Base-by-base conservation (phyloP, 2,329 filamentous ascomycete species). In the Alternaria conjuncta region DNA sequence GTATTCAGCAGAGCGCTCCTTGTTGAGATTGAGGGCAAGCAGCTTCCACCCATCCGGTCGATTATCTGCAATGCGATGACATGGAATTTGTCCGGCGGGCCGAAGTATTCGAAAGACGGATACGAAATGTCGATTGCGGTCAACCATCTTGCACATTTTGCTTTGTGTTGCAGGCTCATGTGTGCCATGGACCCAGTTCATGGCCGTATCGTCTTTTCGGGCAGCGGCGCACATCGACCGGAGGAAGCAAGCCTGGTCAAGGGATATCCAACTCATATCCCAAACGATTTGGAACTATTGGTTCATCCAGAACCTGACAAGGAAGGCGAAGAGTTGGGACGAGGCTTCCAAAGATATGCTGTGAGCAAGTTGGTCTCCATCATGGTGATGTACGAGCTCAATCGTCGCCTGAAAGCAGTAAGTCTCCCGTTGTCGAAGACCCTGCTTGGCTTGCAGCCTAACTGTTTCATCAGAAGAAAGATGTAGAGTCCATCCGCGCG, bases 341-440 rank as follows among this genome's bases (percentile, higher is more conserved):
- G 74, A 6, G 83, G 83, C 4, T 84, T 83, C 30, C 77, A 82
- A 57, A 72, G 81, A 57, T 86, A 85, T 66, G 82, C 75, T 3
- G 79, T 78, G 23, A 79, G 81, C 1, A 85, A 84, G 66, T 66
- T 82, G 13, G 82, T 78, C 4, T 71, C 80, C 12, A 69, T 82
- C 5, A 82, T 80, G 70, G 80, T 79, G 65, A 79, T 77, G 64
- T 80, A 83, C 60, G 79, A 79, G 26, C 64, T 85, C 18, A 83
- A 82, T 54, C 69, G 70, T 30, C 59, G 71, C 5, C 58, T 81
- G 20, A 57, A 77, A 56, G 65, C 64, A 57, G 79, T 78, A 71
- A 63, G 67, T 60, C 15, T 25, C 9, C 18, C 28, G 28, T 56
- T 43, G n/a, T 5, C 41, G 11, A 13, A 41, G 15, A 7, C 13